Evolutionary conservation across 306 rosid species (phyloP), one percentile per base, ranked within the genome.

Genomic region (Nissolia schottii): DNA sequence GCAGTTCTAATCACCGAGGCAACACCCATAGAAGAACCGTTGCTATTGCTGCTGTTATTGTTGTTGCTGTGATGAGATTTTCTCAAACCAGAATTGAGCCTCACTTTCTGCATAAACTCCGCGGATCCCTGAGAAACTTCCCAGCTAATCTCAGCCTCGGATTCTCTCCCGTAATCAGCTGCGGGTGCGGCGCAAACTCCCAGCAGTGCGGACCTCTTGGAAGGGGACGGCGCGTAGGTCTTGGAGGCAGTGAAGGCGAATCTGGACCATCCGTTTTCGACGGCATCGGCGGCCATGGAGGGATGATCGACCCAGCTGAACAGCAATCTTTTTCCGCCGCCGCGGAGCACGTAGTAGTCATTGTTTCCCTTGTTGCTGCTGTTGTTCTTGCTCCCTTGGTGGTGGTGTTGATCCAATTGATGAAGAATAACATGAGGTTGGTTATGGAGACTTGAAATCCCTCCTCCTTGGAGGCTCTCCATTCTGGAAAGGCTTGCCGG

Each of bases 181-280:
- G 32, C 61, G 0, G 71, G 66, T 29, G 83, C 54, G 0, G 76
- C 73, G 55, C 93, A 88, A 5, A 81, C 68, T 15, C 96, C 93
- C 59, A 91, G 41, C 1, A 95, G 60, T 14, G 80, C 16, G 32
- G 92, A 76, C 71, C 86, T 83, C 25, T 88, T 82, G 0, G 95
- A 80, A 34, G 87, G 71, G 3, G 89, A 80, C 0, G 91, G 85
- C 77, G 15, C 67, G 79, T 57, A 79, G n/a, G 64, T 38, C 24
- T 76, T 67, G 68, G 57, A 71, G 4, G 50, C 81, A 0, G 81
- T 67, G 83, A 95, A 95, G 67, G 86, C 90, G 59, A 91, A 95
- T 77, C 91, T 74, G 2, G 96, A 87, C 99, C 97, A 95, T 2
- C 97, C 99, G 14, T 95, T 87, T 73, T 95, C 97, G 31, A 91